phyloP scores from a whole-genome alignment of 169 alveolate genomes.

The Plasmodium berghei region DNA sequence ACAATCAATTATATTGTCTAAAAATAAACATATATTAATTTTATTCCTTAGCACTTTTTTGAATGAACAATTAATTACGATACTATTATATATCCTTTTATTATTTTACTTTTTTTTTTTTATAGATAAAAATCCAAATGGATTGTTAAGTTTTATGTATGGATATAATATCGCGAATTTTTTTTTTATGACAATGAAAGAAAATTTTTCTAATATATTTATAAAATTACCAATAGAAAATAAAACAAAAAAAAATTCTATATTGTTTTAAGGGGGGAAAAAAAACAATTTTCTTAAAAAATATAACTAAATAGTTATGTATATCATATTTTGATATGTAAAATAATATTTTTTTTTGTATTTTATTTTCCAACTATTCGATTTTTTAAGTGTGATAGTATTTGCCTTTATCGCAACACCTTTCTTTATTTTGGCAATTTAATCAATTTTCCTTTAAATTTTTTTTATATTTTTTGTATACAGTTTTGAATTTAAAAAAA shows the following conservation, averaged over 20 bases:
- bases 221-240: neutral
- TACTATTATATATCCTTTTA: neutral
- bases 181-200: constrained; percentile 24
- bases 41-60: too few species aligned
- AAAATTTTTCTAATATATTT: constrained; percentile 14
- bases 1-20: neutral
- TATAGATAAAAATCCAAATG: constrained; percentile 20
- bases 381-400: too few species aligned
- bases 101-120: neutral
- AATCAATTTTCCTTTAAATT: too few species aligned
- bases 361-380: too few species aligned
- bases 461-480: too few species aligned
- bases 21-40: too few species aligned
- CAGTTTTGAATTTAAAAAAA: too few species aligned
- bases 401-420: too few species aligned
- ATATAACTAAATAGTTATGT: too few species aligned
- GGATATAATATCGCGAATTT: constrained; percentile 48
- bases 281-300: neutral
- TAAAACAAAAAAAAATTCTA: constrained; percentile 2
- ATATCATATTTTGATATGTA: too few species aligned
- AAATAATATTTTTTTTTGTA: too few species aligned
- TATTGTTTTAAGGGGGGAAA: neutral
- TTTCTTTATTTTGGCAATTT: too few species aligned
- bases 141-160: constrained; percentile 10
- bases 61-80: neutral